Conservation (phyloP, 305 asterid species). For the Fraxinus floribunda region DNA sequence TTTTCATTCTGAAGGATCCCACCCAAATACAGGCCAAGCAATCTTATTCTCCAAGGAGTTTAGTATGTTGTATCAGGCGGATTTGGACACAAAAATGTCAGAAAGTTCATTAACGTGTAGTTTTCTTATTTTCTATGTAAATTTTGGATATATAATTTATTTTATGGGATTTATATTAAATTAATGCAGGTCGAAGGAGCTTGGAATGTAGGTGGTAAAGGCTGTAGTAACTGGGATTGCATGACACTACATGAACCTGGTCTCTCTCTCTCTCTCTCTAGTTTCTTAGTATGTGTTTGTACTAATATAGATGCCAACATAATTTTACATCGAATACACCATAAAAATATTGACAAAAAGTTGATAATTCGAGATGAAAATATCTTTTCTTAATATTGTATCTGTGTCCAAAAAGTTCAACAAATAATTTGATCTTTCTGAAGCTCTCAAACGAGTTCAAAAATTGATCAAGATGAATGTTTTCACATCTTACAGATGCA, state of each 20-base stretch:
- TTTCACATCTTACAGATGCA: background rate
- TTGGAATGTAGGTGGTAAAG: slow-evolving; percentile 18
- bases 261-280: background rate
- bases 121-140: background rate
- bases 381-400: background rate
- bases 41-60: background rate
- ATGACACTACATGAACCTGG: slow-evolving; percentile 14
- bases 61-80: background rate
- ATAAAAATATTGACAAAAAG: background rate
- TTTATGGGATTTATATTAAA: background rate
- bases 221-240: slow-evolving; percentile 19
- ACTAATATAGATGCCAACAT: too few relatives aligned
- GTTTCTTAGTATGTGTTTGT: background rate
- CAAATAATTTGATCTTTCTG: too few relatives aligned
- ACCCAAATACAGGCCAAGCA: background rate
- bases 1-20: background rate
- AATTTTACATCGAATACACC: background rate
- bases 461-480: too few relatives aligned
- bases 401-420: too few relatives aligned
- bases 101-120: background rate
- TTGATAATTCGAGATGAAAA: background rate
- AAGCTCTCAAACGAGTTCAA: too few relatives aligned
- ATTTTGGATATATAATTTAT: background rate
- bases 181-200: background rate
- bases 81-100: background rate